A percentile compares a stretch with the other conserved stretches of the same genome.
phyloP scores from a whole-genome alignment of 139 green algal species.

The Closterium sp. region DNA sequence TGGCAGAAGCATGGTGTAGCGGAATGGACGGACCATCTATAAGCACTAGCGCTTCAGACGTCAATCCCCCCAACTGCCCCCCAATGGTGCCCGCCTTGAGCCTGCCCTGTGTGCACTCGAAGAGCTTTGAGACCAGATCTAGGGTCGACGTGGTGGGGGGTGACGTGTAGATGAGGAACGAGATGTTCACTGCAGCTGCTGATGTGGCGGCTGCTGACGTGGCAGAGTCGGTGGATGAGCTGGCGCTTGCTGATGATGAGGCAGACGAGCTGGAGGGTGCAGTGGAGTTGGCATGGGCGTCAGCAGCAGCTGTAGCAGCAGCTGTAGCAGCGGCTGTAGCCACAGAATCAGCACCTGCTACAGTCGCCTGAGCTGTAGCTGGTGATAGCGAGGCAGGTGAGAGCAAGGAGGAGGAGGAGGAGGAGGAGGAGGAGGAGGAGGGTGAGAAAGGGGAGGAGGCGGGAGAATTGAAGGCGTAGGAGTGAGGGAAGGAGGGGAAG shows the following conservation, averaged over 20 bases:
- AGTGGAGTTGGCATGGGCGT: background rate
- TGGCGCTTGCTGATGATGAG: background rate
- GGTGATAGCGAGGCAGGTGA: background rate
- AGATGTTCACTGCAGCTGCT: background rate
- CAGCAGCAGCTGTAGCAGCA: background rate
- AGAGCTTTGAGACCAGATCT: background rate
- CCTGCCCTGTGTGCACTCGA: background rate
- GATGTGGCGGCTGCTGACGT: background rate
- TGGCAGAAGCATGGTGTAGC: background rate
- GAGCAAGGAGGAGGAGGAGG: background rate
- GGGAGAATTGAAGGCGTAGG: background rate
- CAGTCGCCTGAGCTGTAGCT: background rate
- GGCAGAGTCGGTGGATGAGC: background rate
- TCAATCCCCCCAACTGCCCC: background rate
- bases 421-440: background rate
- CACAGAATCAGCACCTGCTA: background rate
- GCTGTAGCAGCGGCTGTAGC: too few species aligned
- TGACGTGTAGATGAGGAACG: background rate
- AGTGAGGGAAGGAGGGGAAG: background rate
- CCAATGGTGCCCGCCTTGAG: background rate
- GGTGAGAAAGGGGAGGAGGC: background rate
- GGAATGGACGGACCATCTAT: background rate
- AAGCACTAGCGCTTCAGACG: background rate
- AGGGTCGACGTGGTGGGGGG: background rate
- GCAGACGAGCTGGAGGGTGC: background rate